phyloP scores from a whole-genome alignment of 345 rosid genomes.

The Reutealis trisperma region DNA sequence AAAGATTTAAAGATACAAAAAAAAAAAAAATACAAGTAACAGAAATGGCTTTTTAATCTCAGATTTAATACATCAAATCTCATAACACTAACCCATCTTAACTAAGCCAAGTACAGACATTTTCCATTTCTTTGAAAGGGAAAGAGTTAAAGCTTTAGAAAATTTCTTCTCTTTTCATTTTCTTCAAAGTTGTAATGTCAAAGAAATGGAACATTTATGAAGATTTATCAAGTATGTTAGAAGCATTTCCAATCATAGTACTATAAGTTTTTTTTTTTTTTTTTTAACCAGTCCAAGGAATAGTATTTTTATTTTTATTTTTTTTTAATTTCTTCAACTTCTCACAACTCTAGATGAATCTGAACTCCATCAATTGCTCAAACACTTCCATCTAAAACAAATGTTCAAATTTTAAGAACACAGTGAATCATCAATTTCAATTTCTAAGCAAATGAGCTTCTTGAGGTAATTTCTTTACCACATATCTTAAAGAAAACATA shows the following conservation, averaged over 20 bases:
- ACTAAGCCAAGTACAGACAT: background rate
- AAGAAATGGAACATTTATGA: background rate
- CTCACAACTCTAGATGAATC: background rate
- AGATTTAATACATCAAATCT: background rate
- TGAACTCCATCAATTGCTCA: background rate
- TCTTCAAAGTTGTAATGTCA: background rate
- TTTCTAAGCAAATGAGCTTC: conserved; percentile 4
- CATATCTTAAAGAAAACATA: background rate
- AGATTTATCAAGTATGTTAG: background rate
- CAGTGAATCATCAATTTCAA: background rate
- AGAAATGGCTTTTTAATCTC: too few relatives aligned
- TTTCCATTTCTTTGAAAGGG: background rate
- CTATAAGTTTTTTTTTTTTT: background rate
- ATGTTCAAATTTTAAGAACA: background rate
- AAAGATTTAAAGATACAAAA: too few relatives aligned
- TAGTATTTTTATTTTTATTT: too few relatives aligned
- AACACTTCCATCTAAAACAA: background rate
- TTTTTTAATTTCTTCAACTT: too few relatives aligned
- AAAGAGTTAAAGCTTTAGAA: too few relatives aligned
- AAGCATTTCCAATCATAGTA: background rate
- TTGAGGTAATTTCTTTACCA: background rate
- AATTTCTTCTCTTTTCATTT: too few relatives aligned
- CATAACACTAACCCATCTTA: background rate
- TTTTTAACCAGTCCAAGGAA: too few relatives aligned
- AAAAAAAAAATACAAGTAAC: too few relatives aligned